Percentiles rank a stretch among this genome's conserved stretches.
These are phyloP conservation scores for Vickermania spadyakhi DNA, from an alignment of 208 protist species.

Conservation along the genomic window DNA sequence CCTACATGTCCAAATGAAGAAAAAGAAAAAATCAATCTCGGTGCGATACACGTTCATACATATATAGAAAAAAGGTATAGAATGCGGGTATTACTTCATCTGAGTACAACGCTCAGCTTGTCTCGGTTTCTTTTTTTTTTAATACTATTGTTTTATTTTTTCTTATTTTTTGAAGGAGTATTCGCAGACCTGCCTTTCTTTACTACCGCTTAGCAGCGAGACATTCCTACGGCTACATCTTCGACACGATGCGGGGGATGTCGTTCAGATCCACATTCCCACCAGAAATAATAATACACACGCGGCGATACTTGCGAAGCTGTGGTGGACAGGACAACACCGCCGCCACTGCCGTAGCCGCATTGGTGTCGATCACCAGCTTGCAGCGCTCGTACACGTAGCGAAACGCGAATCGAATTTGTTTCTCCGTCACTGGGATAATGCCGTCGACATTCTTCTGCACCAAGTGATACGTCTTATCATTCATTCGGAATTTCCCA, in stretches of 20 bases:
- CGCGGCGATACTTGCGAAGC: slow-evolving; percentile 24
- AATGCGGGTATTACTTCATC: no score
- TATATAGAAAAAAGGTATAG: no score
- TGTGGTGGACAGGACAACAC: slow-evolving; percentile 26
- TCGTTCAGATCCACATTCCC: slow-evolving; percentile 46
- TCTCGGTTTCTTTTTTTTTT: no score
- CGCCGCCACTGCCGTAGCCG: slow-evolving; percentile 64
- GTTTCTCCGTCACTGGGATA: slow-evolving; percentile 35
- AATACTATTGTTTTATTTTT: no score
- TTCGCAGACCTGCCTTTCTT: no score
- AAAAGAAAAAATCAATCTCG: no score
- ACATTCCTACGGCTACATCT: neutral
- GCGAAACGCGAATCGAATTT: slow-evolving; percentile 54
- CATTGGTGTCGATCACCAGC: slow-evolving; percentile 62
- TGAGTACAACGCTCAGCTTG: no score
- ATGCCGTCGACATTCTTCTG: slow-evolving; percentile 42
- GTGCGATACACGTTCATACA: no score
- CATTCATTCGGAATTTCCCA: neutral
- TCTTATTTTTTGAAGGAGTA: no score
- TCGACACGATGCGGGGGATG: slow-evolving; percentile 8
- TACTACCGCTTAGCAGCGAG: no score
- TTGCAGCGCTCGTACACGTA: slow-evolving; percentile 77
- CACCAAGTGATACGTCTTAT: neutral
- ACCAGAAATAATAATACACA: slow-evolving; percentile 46
- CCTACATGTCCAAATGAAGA: no score